Evolutionary conservation across 495 filamentous ascomycete species (phyloP).

Genomic region (Tuber borchii): DNA sequence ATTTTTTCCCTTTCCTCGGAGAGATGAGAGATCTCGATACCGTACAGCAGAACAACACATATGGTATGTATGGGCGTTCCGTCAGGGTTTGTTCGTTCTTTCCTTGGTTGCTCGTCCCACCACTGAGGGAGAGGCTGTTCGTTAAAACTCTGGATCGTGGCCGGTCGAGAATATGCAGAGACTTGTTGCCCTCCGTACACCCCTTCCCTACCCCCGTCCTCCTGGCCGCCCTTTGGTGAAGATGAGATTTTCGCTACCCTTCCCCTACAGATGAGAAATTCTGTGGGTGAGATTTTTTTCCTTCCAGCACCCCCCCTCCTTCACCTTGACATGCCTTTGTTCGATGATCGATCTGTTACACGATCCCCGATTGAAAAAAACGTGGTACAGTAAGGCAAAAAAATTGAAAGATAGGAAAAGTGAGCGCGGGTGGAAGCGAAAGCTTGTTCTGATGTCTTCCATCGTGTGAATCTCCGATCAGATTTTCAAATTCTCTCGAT

Average conservation of each 20-base stretch:
- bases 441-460: slow-evolving; percentile 32
- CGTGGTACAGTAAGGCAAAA: slow-evolving; percentile 5
- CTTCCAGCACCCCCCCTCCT: background rate
- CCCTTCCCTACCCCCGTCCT: background rate
- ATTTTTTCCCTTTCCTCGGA: background rate
- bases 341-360: slow-evolving; percentile 2
- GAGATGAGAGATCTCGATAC: slow-evolving; percentile 3
- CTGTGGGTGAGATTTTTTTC: background rate
- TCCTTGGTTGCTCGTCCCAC: background rate
- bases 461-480: slow-evolving; percentile 36
- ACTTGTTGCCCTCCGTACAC: background rate
- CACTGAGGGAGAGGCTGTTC: background rate
- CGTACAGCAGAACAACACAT: slow-evolving; percentile 3
- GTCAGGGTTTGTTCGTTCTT: background rate
- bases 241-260: background rate
- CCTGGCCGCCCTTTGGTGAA: background rate
- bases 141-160: background rate
- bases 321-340: background rate
- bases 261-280: background rate
- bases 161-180: background rate
- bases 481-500: slow-evolving; percentile 38
- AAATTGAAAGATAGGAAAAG: background rate
- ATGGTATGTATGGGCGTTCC: background rate
- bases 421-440: slow-evolving; percentile 36
- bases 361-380: slow-evolving; percentile 5